Conservation (phyloP, 2,329 filamentous ascomycete species). For the Cordyceps cicadae region DNA sequence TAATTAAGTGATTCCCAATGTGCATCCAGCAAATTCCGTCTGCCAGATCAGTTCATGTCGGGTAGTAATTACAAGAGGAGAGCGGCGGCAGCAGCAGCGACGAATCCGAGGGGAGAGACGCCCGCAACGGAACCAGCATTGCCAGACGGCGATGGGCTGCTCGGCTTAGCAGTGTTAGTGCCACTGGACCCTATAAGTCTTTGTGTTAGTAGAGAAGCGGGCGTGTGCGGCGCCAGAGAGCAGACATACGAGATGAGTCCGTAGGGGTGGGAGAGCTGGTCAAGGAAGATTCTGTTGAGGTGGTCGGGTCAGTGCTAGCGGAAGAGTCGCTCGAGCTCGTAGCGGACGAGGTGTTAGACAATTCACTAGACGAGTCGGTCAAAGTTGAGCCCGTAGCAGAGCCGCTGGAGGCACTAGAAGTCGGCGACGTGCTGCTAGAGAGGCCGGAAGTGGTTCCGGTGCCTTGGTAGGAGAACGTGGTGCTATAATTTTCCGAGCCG, state of each 20-base stretch:
- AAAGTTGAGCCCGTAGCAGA: neutral
- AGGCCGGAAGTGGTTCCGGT: constrained; percentile 12
- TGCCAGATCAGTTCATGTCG: neutral
- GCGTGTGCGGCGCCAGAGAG: too few relatives aligned
- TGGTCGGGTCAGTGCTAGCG: neutral
- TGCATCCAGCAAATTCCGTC: neutral
- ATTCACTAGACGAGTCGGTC: constrained; percentile 15
- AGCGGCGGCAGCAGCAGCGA: constrained; percentile 1
- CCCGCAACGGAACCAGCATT: neutral
- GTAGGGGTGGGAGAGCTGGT: neutral
- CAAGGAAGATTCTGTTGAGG: neutral
- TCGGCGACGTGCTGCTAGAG: neutral
- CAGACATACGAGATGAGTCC: neutral
- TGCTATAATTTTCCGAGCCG: constrained; percentile 25
- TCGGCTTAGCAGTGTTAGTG: neutral
- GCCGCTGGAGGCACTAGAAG: constrained; percentile 6
- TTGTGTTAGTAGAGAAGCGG: neutral
- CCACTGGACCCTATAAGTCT: neutral
- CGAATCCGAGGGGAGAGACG: neutral
- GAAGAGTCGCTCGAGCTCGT: neutral
- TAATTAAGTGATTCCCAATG: neutral
- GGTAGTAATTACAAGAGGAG: neutral
- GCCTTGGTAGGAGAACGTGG: constrained; percentile 23
- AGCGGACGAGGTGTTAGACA: neutral
- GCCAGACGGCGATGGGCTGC: neutral